Percentiles rank a stretch among this genome's conserved stretches.
These are phyloP conservation scores for Tulasnella sp. DNA, from an alignment of 768 basidiomycete species.

Conservation along the genomic window DNA sequence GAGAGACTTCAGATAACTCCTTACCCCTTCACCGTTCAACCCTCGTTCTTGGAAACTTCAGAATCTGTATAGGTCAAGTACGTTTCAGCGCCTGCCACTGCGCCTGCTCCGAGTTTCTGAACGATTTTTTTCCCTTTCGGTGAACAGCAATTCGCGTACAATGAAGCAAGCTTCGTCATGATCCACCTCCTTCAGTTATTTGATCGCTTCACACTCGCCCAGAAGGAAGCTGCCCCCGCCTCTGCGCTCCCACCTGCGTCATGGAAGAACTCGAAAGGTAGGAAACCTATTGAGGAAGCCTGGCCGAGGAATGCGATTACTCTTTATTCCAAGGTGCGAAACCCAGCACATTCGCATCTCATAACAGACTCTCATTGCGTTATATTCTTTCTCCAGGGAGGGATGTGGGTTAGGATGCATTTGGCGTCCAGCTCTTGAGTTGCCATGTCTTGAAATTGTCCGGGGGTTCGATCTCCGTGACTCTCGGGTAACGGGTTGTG, in stretches of 20 bases:
- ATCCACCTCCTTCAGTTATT: slow-evolving; percentile 19
- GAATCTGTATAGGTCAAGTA: slow-evolving; percentile 13
- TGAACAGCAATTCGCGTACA: slow-evolving; percentile 23
- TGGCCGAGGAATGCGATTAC: slow-evolving; percentile 18
- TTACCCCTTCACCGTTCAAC: too few species aligned
- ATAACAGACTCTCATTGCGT: not conserved
- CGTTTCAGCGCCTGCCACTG: not conserved
- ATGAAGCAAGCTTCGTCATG: slow-evolving; percentile 22
- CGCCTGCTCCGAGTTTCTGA: not conserved
- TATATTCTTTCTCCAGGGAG: not conserved
- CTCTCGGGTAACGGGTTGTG: not conserved
- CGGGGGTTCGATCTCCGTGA: not conserved
- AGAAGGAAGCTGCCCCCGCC: slow-evolving; percentile 11
- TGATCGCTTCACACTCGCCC: slow-evolving; percentile 11
- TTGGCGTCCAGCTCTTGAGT: not conserved
- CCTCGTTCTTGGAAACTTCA: too few species aligned
- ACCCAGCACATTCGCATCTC: not conserved
- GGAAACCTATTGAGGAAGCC: slow-evolving; percentile 8
- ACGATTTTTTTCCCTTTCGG: not conserved
- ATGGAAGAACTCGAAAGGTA: slow-evolving; percentile 16
- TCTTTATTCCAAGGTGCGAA: slow-evolving; percentile 19
- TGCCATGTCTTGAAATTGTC: not conserved
- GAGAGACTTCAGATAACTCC: too few species aligned
- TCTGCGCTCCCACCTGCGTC: slow-evolving; percentile 9
- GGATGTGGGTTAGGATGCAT: slow-evolving; percentile 11